Percentiles rank a stretch among this genome's conserved stretches.
These are phyloP conservation scores for Daldinia decipiens DNA, from an alignment of 495 filamentous ascomycete species.

Conservation along the genomic window DNA sequence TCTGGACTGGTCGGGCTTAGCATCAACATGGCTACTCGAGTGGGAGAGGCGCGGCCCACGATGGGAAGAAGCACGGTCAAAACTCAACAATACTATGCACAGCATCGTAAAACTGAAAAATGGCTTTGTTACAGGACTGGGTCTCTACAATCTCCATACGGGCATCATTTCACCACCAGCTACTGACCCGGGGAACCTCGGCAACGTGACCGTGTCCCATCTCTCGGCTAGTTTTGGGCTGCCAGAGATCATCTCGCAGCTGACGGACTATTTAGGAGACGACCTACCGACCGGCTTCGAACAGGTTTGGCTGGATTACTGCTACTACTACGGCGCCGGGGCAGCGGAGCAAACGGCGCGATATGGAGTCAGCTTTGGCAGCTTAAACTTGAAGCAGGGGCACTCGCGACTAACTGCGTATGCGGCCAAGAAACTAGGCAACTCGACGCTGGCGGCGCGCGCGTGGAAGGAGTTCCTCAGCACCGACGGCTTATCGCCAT, in stretches of 20 bases:
- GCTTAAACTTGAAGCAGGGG: conserved; percentile 52
- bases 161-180: conserved; percentile 54
- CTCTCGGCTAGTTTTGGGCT: conserved; percentile 60
- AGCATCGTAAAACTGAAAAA: conserved; percentile 57
- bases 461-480: conserved; percentile 58
- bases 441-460: conserved; percentile 50
- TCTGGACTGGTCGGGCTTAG: conserved; percentile 60
- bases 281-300: conserved; percentile 49
- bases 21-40: conserved; percentile 58
- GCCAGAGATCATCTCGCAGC: conserved; percentile 56
- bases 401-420: conserved; percentile 60
- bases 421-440: conserved; percentile 46
- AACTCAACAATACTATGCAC: conserved; percentile 52
- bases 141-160: conserved; percentile 55
- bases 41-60: conserved; percentile 58
- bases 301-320: conserved; percentile 59
- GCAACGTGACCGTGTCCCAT: conserved; percentile 54
- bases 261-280: conserved; percentile 50
- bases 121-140: conserved; percentile 60
- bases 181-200: conserved; percentile 54
- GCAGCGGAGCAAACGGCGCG: conserved; percentile 53
- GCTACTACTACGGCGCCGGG: conserved; percentile 53
- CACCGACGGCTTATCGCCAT: conserved; percentile 51
- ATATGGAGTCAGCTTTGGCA: conserved; percentile 56
- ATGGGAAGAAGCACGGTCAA: conserved; percentile 54